Percentiles rank a stretch among this genome's conserved stretches.
Evolutionary conservation across 2,329 filamentous ascomycete species (phyloP).

Genomic region (Lanzia echinophila): DNA sequence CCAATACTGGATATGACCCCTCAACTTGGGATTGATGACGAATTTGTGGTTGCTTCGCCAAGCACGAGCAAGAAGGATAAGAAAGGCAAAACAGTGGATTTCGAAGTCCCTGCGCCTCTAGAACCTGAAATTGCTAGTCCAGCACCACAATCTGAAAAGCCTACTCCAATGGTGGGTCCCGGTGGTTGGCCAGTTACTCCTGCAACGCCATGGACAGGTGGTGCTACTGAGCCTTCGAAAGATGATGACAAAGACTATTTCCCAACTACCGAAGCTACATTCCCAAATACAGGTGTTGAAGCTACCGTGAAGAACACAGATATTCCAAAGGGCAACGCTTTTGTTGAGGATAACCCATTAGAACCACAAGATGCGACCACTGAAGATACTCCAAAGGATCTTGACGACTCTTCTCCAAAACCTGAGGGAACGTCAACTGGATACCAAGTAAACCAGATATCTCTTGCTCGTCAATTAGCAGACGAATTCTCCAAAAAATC

Average conservation of each 20-base stretch:
- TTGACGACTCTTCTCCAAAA: background rate
- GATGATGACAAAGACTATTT: conserved; percentile 11
- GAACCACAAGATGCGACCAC: background rate
- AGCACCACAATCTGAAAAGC: conserved; percentile 13
- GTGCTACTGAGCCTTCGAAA: background rate
- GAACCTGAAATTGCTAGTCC: background rate
- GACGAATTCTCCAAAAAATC: conserved; percentile 20
- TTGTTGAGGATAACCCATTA: background rate
- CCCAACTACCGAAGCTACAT: conserved; percentile 7
- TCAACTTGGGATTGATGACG: background rate
- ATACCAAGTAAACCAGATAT: conserved; percentile 11
- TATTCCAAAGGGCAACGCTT: conserved; percentile 1
- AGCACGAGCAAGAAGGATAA: background rate
- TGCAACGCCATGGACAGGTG: conserved; percentile 13
- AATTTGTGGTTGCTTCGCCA: background rate
- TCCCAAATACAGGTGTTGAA: conserved; percentile 14
- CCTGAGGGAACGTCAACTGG: background rate
- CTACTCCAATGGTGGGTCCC: conserved; percentile 16
- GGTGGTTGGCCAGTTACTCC: conserved; percentile 20
- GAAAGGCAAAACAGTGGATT: background rate
- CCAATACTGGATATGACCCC: background rate
- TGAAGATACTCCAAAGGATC: background rate
- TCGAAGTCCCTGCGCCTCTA: background rate
- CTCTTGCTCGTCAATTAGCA: conserved; percentile 15
- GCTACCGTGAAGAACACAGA: conserved; percentile 13